phyloP scores from a whole-genome alignment of 768 basidiomycete species.

The Trametes cinnabarina region DNA sequence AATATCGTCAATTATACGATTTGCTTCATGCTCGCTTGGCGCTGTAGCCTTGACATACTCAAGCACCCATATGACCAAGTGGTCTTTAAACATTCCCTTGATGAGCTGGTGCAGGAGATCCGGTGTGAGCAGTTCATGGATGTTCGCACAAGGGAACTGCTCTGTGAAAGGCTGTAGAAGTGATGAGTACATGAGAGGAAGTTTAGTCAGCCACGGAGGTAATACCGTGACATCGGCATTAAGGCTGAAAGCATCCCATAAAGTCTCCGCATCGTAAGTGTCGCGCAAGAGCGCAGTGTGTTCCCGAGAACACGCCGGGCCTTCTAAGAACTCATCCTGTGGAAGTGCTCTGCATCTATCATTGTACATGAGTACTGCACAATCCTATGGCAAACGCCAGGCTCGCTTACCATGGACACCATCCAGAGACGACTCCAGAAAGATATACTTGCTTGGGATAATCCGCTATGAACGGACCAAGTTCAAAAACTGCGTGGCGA shows the following conservation, averaged over 20 bases:
- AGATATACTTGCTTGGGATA: slow-evolving; percentile 21
- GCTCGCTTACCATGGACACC: slow-evolving; percentile 22
- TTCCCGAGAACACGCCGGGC: not conserved
- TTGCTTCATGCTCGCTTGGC: slow-evolving; percentile 1
- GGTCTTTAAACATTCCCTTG: slow-evolving; percentile 27
- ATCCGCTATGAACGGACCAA: slow-evolving; percentile 24
- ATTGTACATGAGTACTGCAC: not conserved
- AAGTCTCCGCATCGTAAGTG: not conserved
- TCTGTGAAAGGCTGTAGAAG: not conserved
- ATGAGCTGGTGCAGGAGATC: slow-evolving; percentile 26
- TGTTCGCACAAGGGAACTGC: slow-evolving; percentile 12
- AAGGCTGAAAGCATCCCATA: slow-evolving; percentile 3
- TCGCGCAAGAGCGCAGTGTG: not conserved
- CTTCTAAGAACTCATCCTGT: not conserved
- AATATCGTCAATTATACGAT: slow-evolving; percentile 18
- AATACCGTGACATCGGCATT: not conserved
- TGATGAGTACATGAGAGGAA: not conserved
- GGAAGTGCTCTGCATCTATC: not conserved
- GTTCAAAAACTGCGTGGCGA: slow-evolving; percentile 10
- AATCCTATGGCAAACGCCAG: not conserved
- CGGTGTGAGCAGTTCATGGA: slow-evolving; percentile 20
- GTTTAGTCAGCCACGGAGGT: too few species aligned
- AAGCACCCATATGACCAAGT: slow-evolving; percentile 23
- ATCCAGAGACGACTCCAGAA: slow-evolving; percentile 16
- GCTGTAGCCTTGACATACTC: slow-evolving; percentile 7